Evolutionary conservation across 2,329 filamentous ascomycete genomes (phyloP).

Genomic region (Xylariomycetidae sp.): DNA sequence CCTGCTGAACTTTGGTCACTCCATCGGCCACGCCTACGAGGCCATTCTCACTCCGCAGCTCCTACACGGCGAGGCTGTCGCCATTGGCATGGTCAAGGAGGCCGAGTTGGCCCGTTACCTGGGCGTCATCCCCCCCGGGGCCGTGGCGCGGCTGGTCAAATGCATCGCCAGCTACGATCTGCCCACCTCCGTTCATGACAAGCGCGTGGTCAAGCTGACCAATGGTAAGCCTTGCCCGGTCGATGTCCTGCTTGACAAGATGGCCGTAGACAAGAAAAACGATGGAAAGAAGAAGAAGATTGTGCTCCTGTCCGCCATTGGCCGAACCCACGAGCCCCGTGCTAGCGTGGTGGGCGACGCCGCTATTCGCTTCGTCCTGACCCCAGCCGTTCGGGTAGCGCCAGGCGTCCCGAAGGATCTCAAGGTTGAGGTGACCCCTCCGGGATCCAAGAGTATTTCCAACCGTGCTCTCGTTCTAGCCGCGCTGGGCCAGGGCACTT

Average conservation of each 20-base stretch:
- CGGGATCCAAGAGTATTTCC: constrained; percentile 95
- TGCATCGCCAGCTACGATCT: constrained; percentile 92
- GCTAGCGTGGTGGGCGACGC: constrained; percentile 85
- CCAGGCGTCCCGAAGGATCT: constrained; percentile 63
- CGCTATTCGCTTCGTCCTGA: constrained; percentile 76
- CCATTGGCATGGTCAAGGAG: constrained; percentile 98
- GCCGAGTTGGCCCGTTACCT: constrained; percentile 87
- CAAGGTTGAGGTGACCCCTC: constrained; percentile 73
- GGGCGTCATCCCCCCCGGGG: constrained; percentile 76
- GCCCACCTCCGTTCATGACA: constrained; percentile 78
- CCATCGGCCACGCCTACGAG: constrained; percentile 94
- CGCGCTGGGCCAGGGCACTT: constrained; percentile 78
- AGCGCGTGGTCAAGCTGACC: constrained; percentile 72
- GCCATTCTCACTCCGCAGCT: constrained; percentile 93
- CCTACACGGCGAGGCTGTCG: constrained; percentile 90
- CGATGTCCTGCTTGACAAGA: constrained; percentile 79
- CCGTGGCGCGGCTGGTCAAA: constrained; percentile 83
- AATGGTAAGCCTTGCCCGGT: constrained; percentile 85
- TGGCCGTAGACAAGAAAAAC: constrained; percentile 99
- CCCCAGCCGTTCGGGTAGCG: constrained; percentile 66
- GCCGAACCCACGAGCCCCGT: constrained; percentile 77
- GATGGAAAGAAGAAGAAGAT: constrained; percentile 94
- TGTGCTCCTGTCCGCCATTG: constrained; percentile 84
- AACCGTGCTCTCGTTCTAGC: constrained; percentile 93
- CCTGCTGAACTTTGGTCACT: constrained; percentile 94